These are phyloP conservation scores for Phoenix dactylifera DNA, from an alignment of 176 grass and related monocot species.

Conservation along the genomic window DNA sequence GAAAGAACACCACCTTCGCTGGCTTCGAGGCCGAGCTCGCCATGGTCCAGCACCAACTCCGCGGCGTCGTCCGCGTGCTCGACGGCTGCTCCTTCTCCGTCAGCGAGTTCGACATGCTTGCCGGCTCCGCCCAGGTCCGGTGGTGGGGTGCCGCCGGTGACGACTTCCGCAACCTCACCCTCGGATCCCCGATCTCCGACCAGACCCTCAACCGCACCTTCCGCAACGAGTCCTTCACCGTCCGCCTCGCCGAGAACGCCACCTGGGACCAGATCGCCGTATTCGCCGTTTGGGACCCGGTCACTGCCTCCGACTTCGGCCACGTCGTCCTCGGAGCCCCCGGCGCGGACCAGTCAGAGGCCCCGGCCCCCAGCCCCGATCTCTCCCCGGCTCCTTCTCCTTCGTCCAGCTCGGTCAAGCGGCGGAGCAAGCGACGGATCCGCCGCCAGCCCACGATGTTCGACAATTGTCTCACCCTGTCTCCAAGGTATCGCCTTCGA, in stretches of 20 bases:
- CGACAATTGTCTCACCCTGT: constrained; percentile 53
- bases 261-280: constrained; percentile 59
- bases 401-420: not conserved
- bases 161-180: constrained; percentile 44
- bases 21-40: constrained; percentile 50
- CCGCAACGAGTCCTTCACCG: constrained; percentile 43
- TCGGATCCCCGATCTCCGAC: constrained; percentile 27
- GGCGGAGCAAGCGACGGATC: constrained; percentile 11
- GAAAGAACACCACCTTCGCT: constrained; percentile 37
- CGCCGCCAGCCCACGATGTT: constrained; percentile 54
- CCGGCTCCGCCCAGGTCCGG: constrained; percentile 49
- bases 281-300: constrained; percentile 70
- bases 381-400: constrained; percentile 2
- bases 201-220: constrained; percentile 53
- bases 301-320: constrained; percentile 87
- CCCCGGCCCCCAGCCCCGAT: not conserved
- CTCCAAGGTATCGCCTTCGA: constrained; percentile 48
- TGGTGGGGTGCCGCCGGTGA: constrained; percentile 59
- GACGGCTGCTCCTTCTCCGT: constrained; percentile 90
- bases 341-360: not conserved
- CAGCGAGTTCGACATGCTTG: constrained; percentile 65
- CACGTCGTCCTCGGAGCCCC: constrained; percentile 34
- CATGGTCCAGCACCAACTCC: constrained; percentile 93
- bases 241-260: constrained; percentile 42
- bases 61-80: constrained; percentile 56